Evolutionary conservation across 768 basidiomycete species (phyloP).

Genomic region (Amanita fuliginea): DNA sequence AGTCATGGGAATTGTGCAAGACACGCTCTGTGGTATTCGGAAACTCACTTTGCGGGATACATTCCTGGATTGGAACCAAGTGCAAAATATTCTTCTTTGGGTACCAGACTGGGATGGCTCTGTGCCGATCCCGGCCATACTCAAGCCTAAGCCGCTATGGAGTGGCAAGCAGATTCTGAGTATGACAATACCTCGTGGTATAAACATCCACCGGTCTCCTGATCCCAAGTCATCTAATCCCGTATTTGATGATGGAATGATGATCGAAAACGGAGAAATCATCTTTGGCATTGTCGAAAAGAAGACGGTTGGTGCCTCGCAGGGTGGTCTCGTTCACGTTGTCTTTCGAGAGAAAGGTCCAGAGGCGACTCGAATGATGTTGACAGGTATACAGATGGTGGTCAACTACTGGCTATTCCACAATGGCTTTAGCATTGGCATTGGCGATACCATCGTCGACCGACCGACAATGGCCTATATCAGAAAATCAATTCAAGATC

Average conservation of each 20-base stretch:
- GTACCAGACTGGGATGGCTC: conserved; percentile 95
- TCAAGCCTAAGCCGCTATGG: conserved; percentile 97
- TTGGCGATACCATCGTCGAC: conserved; percentile 97
- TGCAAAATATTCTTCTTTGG: conserved; percentile 98
- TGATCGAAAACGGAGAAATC: conserved; percentile 95
- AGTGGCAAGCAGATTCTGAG: conserved; percentile 95
- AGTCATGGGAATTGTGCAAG: conserved; percentile 99
- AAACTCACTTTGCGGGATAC: conserved; percentile 95
- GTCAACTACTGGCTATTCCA: conserved; percentile 99
- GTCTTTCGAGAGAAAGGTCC: conserved; percentile 98
- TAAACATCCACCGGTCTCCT: conserved; percentile 80
- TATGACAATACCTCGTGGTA: conserved; percentile 87
- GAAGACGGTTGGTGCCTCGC: conserved; percentile 95
- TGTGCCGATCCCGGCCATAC: conserved; percentile 85
- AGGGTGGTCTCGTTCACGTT: conserved; percentile 91
- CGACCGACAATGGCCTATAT: conserved; percentile 80
- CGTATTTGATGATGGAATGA: conserved; percentile 85
- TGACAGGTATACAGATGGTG: conserved; percentile 89
- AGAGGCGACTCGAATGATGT: conserved; percentile 79
- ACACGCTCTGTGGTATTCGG: conserved; percentile 93
- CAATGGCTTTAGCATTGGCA: conserved; percentile 98
- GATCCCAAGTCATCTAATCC: conserved; percentile 75
- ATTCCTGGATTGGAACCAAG: conserved; percentile 91
- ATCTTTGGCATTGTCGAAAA: conserved; percentile 95
- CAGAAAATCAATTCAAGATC: conserved; percentile 67